phyloP scores from a whole-genome alignment of 345 rosid species.

The Excoecaria cochinchinensis region DNA sequence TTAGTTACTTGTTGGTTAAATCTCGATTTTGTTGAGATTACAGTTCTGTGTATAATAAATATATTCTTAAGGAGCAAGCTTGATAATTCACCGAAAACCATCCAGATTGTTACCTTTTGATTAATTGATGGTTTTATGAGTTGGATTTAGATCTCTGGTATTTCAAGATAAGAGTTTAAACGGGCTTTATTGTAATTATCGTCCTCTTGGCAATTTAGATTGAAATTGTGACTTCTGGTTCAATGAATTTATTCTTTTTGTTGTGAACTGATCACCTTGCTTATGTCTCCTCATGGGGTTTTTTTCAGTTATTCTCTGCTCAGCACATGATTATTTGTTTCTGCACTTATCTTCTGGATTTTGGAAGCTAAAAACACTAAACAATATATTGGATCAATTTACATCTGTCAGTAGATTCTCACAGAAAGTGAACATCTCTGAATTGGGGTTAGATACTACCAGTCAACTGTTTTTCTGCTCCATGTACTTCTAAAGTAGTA shows the following conservation, averaged over 20 bases:
- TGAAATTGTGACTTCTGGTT: background rate
- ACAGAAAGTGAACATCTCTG: background rate
- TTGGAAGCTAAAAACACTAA: background rate
- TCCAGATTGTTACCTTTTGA: background rate
- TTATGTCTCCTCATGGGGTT: background rate
- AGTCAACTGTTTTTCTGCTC: slow-evolving; percentile 3
- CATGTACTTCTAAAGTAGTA: background rate
- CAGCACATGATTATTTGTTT: background rate
- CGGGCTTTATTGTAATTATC: background rate
- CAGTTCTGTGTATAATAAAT: background rate
- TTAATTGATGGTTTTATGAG: background rate
- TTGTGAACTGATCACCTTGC: background rate
- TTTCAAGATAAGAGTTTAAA: background rate
- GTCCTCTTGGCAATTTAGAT: background rate
- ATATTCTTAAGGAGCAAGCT: background rate
- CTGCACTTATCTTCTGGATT: background rate
- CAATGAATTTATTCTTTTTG: background rate
- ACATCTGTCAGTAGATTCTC: background rate
- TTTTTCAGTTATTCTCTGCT: background rate
- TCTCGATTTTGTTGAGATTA: background rate
- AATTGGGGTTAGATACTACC: background rate
- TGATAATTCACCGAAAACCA: background rate
- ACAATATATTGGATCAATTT: slow-evolving; percentile 10
- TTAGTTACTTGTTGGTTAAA: background rate
- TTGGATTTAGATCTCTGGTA: slow-evolving; percentile 4